Evolutionary conservation across 2,329 filamentous ascomycete genomes (phyloP).

Genomic region (Phaeosphaeriaceae sp.): DNA sequence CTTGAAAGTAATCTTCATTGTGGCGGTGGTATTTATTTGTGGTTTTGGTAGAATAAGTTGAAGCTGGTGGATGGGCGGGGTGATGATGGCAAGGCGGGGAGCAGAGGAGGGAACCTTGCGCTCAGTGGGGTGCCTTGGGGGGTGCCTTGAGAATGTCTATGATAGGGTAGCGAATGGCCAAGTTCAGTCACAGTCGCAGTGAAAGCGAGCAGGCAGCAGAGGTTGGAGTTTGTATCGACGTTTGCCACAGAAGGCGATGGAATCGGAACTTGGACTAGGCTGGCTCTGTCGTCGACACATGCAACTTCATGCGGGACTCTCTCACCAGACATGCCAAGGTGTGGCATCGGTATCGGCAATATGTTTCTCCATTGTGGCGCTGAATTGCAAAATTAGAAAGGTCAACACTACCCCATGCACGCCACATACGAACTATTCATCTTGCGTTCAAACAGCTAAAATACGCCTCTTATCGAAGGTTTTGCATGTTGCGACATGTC

Average conservation of each 20-base stretch:
- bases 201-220: slow-evolving; percentile 2
- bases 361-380: neutral
- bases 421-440: neutral
- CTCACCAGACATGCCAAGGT: neutral
- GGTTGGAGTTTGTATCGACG: neutral
- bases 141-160: neutral
- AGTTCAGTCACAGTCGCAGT: neutral
- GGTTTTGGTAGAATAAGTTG: slow-evolving; percentile 21
- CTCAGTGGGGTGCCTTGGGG: neutral
- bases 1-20: slow-evolving; percentile 76
- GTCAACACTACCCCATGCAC: neutral
- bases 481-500: neutral
- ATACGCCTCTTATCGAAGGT: too few species aligned
- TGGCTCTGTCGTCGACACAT: slow-evolving; percentile 12
- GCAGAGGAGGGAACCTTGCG: slow-evolving; percentile 11
- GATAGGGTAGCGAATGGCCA: too few species aligned
- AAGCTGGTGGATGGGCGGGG: slow-evolving; percentile 30
- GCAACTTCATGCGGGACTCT: neutral
- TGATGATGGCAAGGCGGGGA: slow-evolving; percentile 23
- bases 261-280: slow-evolving; percentile 23
- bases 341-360: too few species aligned
- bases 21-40: slow-evolving; percentile 31
- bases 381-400: too few species aligned
- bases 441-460: neutral
- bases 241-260: slow-evolving; percentile 30